Conservation (phyloP, 257 asterid genomes). For the Solanum chiquidenum region DNA sequence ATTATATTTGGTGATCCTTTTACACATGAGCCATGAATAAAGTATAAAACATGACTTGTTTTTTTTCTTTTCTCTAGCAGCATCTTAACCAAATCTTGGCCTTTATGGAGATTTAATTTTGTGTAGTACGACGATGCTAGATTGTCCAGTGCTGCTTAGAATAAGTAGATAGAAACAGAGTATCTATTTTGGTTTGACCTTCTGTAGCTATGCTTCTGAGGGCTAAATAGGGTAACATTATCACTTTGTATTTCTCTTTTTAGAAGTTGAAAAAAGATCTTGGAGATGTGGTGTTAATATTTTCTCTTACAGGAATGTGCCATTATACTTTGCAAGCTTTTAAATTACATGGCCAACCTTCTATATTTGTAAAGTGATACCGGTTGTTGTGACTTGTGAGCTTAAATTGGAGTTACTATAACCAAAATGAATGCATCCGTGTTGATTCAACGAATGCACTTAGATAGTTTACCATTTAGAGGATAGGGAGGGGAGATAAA, state of each 20-base stretch:
- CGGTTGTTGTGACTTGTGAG: background rate
- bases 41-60: background rate
- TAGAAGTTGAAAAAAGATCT: background rate
- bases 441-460: background rate
- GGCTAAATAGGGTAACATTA: background rate
- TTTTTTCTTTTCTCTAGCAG: background rate
- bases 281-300: background rate
- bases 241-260: background rate
- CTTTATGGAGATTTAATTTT: background rate
- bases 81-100: background rate
- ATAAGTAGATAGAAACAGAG: background rate
- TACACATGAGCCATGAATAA: background rate
- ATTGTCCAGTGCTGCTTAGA: background rate
- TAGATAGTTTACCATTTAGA: background rate
- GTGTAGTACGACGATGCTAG: background rate
- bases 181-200: background rate
- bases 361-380: background rate
- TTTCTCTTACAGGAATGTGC: background rate
- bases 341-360: background rate
- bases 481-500: background rate
- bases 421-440: background rate
- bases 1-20: background rate
- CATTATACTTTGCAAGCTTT: background rate
- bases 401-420: background rate
- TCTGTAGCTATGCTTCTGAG: background rate